Conservation (phyloP, 768 basidiomycete genomes). For the Lenzites betulinus region DNA sequence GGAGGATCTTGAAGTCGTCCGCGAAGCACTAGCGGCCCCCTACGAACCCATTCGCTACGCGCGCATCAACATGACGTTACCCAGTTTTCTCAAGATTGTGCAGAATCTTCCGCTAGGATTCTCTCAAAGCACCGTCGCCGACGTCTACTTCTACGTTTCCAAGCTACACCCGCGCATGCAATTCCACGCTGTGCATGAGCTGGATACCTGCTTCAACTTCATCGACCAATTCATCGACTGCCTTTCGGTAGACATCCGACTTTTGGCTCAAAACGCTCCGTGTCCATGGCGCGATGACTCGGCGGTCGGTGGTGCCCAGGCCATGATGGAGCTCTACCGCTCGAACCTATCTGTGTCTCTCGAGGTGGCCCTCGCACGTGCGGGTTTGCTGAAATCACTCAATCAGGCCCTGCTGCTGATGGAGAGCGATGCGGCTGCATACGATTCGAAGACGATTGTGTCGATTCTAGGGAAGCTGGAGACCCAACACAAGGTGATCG, state of each 20-base stretch:
- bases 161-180: slow-evolving; percentile 47
- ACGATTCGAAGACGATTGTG: slow-evolving; percentile 3
- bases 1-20: slow-evolving; percentile 63
- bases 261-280: slow-evolving; percentile 53
- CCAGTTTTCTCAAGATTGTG: slow-evolving; percentile 32
- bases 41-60: slow-evolving; percentile 55
- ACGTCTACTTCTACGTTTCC: slow-evolving; percentile 53
- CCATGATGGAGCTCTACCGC: slow-evolving; percentile 47
- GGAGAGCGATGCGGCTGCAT: slow-evolving; percentile 12
- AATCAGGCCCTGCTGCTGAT: slow-evolving; percentile 43
- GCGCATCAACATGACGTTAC: slow-evolving; percentile 39
- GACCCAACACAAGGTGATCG: slow-evolving; percentile 71
- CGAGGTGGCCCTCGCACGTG: slow-evolving; percentile 35
- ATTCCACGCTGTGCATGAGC: slow-evolving; percentile 31
- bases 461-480: slow-evolving; percentile 50
- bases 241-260: slow-evolving; percentile 47
- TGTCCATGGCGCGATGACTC: slow-evolving; percentile 51
- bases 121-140: slow-evolving; percentile 44
- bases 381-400: slow-evolving; percentile 44
- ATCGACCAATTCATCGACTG: slow-evolving; percentile 43
- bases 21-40: slow-evolving; percentile 52
- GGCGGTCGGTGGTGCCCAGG: slow-evolving; percentile 36
- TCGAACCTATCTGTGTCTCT: slow-evolving; percentile 46
- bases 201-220: slow-evolving; percentile 40
- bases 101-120: slow-evolving; percentile 47